Evolutionary conservation across 1,284 basidiomycete species (phyloP).

Genomic region (Thecaphora frezii): DNA sequence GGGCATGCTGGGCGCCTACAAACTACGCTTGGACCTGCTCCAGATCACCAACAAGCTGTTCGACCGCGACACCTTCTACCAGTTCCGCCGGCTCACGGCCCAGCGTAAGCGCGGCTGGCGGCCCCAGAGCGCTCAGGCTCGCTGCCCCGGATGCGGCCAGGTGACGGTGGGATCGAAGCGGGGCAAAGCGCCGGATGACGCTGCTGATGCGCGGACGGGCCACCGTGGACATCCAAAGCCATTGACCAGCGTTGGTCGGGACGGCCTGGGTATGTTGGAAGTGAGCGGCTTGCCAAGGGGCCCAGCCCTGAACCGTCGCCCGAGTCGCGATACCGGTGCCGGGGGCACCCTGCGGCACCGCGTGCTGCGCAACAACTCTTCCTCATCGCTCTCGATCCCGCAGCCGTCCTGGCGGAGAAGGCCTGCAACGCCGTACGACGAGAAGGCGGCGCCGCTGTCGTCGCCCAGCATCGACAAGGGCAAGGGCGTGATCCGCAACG

Average conservation of each 20-base stretch:
- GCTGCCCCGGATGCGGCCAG: conserved; percentile 16
- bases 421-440: conserved; percentile 33
- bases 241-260: background rate
- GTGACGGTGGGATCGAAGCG: conserved; percentile 18
- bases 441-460: conserved; percentile 30
- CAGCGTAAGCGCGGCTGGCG: conserved; percentile 60
- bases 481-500: conserved; percentile 25
- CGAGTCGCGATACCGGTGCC: background rate
- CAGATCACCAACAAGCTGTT: conserved; percentile 80
- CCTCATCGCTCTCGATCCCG: conserved; percentile 14
- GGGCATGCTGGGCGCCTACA: conserved; percentile 91
- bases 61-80: conserved; percentile 78
- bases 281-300: background rate
- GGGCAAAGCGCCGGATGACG: background rate
- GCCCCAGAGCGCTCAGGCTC: conserved; percentile 8
- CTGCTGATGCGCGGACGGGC: background rate
- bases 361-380: conserved; percentile 6
- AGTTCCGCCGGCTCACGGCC: conserved; percentile 64
- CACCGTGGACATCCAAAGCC: too few relatives aligned
- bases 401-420: conserved; percentile 15
- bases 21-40: conserved; percentile 87
- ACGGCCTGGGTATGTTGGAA: background rate
- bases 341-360: conserved; percentile 1
- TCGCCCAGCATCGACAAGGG: conserved; percentile 36
- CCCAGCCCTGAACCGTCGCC: background rate